A percentile compares a stretch with the other conserved stretches of the same genome.
Evolutionary conservation across 352 stramenopile species (phyloP).

Genomic region (Pythium sp.): DNA sequence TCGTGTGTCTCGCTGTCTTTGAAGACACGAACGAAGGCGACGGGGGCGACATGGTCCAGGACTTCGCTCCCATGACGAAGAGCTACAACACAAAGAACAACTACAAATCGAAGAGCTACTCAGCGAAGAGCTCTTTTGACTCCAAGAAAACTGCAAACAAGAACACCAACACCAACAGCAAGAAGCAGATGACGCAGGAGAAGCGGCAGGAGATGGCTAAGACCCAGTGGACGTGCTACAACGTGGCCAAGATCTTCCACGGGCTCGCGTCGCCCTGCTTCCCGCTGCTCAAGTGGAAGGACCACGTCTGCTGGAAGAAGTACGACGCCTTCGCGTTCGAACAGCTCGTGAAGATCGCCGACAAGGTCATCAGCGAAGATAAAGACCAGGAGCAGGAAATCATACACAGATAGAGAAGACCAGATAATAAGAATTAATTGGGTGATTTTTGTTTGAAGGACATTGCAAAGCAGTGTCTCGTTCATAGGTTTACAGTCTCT

Average conservation of each 20-base stretch:
- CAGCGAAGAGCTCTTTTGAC: not conserved
- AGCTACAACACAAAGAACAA: not conserved
- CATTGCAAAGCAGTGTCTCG: not conserved
- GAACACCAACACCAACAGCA: not conserved
- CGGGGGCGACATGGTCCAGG: not conserved
- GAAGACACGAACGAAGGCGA: constrained; percentile 19
- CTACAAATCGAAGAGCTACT: not conserved
- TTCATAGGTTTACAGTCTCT: not conserved
- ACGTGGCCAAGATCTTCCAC: constrained; percentile 77
- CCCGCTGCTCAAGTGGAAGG: constrained; percentile 51
- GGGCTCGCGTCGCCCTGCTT: constrained; percentile 67
- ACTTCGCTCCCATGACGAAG: not conserved
- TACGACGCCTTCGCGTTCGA: constrained; percentile 73
- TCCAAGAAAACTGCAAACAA: constrained; percentile 1
- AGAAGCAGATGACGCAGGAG: not conserved
- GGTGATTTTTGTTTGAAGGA: not conserved
- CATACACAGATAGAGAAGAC: not conserved
- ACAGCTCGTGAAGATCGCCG: constrained; percentile 56
- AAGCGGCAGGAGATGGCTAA: constrained; percentile 11
- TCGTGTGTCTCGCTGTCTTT: constrained; percentile 29
- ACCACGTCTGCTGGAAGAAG: constrained; percentile 64
- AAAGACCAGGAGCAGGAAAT: not conserved
- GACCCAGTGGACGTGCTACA: constrained; percentile 55
- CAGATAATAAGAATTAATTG: not conserved
- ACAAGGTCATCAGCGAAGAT: constrained; percentile 45